Evolutionary conservation across 1,284 basidiomycete genomes (phyloP).

Genomic region (Cryptococcus sp.): DNA sequence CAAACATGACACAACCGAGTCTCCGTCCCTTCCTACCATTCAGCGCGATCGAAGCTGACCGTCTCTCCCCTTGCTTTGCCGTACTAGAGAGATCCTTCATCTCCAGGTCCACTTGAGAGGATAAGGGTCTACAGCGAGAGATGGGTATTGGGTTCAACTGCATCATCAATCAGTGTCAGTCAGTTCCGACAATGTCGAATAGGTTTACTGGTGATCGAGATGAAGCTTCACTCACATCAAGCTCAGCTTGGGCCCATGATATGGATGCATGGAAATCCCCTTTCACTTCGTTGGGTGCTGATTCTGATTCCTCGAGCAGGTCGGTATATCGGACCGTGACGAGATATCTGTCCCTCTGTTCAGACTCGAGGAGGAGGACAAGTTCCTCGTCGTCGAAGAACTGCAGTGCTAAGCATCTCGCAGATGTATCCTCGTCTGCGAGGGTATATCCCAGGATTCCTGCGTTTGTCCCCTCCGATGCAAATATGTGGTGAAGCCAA

Average conservation of each 20-base stretch:
- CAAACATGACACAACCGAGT: slow-evolving; percentile 36
- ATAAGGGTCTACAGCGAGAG: slow-evolving; percentile 18
- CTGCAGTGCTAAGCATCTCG: slow-evolving; percentile 22
- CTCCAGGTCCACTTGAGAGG: slow-evolving; percentile 4
- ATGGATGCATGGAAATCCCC: slow-evolving; percentile 3
- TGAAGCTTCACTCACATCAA: slow-evolving; percentile 8
- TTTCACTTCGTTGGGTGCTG: neutral
- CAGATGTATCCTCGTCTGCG: slow-evolving; percentile 1
- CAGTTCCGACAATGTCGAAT: no score
- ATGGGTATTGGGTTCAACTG: slow-evolving; percentile 8
- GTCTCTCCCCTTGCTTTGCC: neutral
- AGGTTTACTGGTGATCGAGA: no score
- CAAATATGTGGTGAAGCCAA: slow-evolving; percentile 6
- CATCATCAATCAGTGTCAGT: no score
- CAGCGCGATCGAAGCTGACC: slow-evolving; percentile 27
- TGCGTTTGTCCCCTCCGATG: neutral
- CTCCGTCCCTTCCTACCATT: slow-evolving; percentile 41
- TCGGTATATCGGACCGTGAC: slow-evolving; percentile 24
- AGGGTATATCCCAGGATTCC: slow-evolving; percentile 5
- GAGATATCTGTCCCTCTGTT: slow-evolving; percentile 21
- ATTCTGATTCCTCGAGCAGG: slow-evolving; percentile 8
- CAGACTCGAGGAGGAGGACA: slow-evolving; percentile 29
- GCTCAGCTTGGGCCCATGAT: slow-evolving; percentile 1
- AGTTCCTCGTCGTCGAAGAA: slow-evolving; percentile 49
- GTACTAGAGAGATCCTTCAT: neutral